Base-by-base conservation (phyloP, 2,329 filamentous ascomycete species). In the Colletotrichum trifolii region DNA sequence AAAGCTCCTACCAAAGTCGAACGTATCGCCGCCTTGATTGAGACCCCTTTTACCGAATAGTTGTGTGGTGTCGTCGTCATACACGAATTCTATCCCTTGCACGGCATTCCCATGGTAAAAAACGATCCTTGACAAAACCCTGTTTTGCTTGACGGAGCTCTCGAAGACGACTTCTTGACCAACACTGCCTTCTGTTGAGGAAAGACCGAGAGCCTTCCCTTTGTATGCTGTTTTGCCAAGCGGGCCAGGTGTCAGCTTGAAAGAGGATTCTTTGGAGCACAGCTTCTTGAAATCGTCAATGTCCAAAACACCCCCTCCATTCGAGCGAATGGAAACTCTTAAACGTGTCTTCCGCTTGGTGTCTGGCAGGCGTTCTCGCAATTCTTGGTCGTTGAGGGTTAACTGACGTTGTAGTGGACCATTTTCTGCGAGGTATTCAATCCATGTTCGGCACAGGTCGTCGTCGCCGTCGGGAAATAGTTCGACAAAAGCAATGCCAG, bases 21-120 rank as follows among this genome's bases (percentile, higher is more conserved):
- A 97, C 49, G 89, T 86, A 72, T 91, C 89, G 2, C 90, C 90
- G 3, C 88, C 88, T 33, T 85, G 79, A 68, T 90, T 90, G 8
- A 90, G 91, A 11, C 91, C 91, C 59, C 86, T 84, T 73, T 93
- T 94, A 45, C 96, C 96, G 81, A 99, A 96, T 4, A 97, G 77
- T 74, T 97, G 93, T 59, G 84, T 91, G 1, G 92, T 91, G 13
- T 87, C 85, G 75, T 98, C 94, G 72, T 98, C 95, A 73, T 97
- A 98, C 64, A 92, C 84, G 77, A 99, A 98, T 75, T 98, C 95
- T 17, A 99, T 77, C 0, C 96, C 96, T 74, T 97, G 91, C 11
- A 98, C 74, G 64, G 83, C 81, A 17, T 60, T 53, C 2, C 92
- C 93, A 71, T 93, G 90, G 73, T 94, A 96, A 12, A 97, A 83